Evolutionary conservation across 768 basidiomycete species (phyloP).

Genomic region (Boletus edulis): DNA sequence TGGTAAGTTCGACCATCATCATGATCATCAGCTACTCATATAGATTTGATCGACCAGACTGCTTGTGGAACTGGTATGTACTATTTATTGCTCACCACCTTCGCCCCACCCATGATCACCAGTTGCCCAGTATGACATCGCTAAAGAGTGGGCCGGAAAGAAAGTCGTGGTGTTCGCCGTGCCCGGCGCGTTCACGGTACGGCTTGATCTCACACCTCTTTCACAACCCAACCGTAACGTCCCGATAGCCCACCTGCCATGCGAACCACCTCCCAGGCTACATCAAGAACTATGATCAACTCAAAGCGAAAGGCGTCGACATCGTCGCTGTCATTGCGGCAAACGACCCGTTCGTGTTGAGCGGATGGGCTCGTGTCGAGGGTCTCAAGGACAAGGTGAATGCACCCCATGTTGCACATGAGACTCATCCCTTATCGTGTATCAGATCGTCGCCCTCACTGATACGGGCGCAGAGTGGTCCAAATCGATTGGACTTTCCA

Average conservation of each 20-base stretch:
- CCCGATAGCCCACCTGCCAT: slow-evolving; percentile 40
- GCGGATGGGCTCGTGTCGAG: slow-evolving; percentile 58
- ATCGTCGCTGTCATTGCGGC: slow-evolving; percentile 54
- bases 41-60: slow-evolving; percentile 34
- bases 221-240: not conserved
- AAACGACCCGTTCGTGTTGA: slow-evolving; percentile 59
- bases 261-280: slow-evolving; percentile 46
- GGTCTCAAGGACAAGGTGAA: slow-evolving; percentile 65
- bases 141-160: slow-evolving; percentile 74
- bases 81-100: not conserved
- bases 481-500: slow-evolving; percentile 47
- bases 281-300: slow-evolving; percentile 42
- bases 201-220: slow-evolving; percentile 16
- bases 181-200: slow-evolving; percentile 78
- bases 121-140: slow-evolving; percentile 52
- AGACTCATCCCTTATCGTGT: not conserved
- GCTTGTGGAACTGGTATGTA: slow-evolving; percentile 66
- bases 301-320: slow-evolving; percentile 53
- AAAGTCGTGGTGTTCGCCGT: slow-evolving; percentile 78
- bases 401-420: slow-evolving; percentile 26
- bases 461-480: slow-evolving; percentile 60
- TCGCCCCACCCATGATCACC: not conserved
- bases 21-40: slow-evolving; percentile 2
- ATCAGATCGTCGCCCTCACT: slow-evolving; percentile 57
- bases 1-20: slow-evolving; percentile 37